Evolutionary conservation across 129 eudicot genomes (phyloP).

Genomic region (Tagetes patula): DNA sequence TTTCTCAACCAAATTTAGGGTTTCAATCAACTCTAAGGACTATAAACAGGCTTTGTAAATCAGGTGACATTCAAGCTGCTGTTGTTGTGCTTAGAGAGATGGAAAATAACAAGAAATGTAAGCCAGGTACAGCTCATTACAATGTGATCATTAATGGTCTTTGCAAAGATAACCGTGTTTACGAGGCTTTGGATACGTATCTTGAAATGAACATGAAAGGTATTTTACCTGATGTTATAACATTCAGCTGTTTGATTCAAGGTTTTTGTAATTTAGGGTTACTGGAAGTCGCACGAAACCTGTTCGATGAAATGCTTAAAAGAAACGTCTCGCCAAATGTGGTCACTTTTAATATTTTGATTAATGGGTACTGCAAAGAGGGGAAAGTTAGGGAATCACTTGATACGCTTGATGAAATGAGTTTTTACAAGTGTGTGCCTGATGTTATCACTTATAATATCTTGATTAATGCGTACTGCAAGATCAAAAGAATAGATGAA

Average conservation of each 20-base stretch:
- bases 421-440: slow-evolving; percentile 11
- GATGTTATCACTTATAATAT: slow-evolving; percentile 40
- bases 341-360: slow-evolving; percentile 28
- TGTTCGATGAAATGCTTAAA: slow-evolving; percentile 32
- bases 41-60: slow-evolving; percentile 33
- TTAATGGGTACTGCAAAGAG: slow-evolving; percentile 31
- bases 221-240: slow-evolving; percentile 25
- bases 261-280: slow-evolving; percentile 28
- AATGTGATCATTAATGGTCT: slow-evolving; percentile 22
- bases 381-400: slow-evolving; percentile 25
- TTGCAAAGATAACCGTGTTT: slow-evolving; percentile 22
- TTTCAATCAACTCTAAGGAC: slow-evolving; percentile 24
- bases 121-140: background rate
- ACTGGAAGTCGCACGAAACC: background rate
- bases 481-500: slow-evolving; percentile 22
- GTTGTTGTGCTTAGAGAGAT: slow-evolving; percentile 21
- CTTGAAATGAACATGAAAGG: slow-evolving; percentile 27
- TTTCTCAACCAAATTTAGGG: slow-evolving; percentile 24
- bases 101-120: slow-evolving; percentile 15
- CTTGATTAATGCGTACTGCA: slow-evolving; percentile 35
- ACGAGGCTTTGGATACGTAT: slow-evolving; percentile 24
- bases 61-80: slow-evolving; percentile 31
- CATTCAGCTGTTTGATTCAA: slow-evolving; percentile 31
- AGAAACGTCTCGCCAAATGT: slow-evolving; percentile 17
- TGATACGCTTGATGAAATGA: slow-evolving; percentile 22